These are phyloP conservation scores for Kazachstania sp. DNA, from an alignment of 1,139 yeast genomes.

Conservation along the genomic window DNA sequence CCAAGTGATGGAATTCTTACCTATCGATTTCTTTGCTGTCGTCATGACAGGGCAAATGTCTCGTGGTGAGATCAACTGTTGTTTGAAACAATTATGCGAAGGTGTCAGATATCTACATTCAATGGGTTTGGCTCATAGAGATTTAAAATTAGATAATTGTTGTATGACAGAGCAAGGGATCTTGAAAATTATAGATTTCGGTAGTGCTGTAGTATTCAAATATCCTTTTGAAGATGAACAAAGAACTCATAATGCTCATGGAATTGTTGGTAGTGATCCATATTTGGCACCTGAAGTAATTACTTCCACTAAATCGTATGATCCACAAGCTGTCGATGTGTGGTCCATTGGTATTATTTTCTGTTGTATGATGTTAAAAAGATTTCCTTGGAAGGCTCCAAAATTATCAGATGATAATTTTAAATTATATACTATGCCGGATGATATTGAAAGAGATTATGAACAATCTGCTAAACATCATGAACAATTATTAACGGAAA, in stretches of 20 bases:
- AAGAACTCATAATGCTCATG: slow-evolving; percentile 60
- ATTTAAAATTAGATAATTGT: slow-evolving; percentile 88
- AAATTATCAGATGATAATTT: slow-evolving; percentile 79
- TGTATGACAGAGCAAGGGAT: slow-evolving; percentile 82
- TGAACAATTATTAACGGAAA: slow-evolving; percentile 33
- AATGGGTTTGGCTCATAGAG: slow-evolving; percentile 92
- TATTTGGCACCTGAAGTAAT: slow-evolving; percentile 95
- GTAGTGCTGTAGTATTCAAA: slow-evolving; percentile 88
- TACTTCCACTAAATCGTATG: slow-evolving; percentile 56
- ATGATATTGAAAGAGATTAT: slow-evolving; percentile 38
- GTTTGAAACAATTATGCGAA: slow-evolving; percentile 74
- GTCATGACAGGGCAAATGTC: slow-evolving; percentile 96
- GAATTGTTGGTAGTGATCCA: slow-evolving; percentile 97
- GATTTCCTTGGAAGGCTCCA: slow-evolving; percentile 98
- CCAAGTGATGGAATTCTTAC: slow-evolving; percentile 97
- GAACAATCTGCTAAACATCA: slow-evolving; percentile 42
- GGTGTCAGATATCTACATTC: slow-evolving; percentile 82
- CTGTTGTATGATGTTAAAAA: slow-evolving; percentile 88
- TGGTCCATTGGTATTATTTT: slow-evolving; percentile 95
- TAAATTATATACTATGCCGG: slow-evolving; percentile 44
- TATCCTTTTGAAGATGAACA: slow-evolving; percentile 79
- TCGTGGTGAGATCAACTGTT: slow-evolving; percentile 75
- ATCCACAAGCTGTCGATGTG: slow-evolving; percentile 87
- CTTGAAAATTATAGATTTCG: slow-evolving; percentile 88
- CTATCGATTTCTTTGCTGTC: slow-evolving; percentile 90